phyloP scores from a whole-genome alignment of 768 basidiomycete genomes.

The Boletus tylopilopsis region DNA sequence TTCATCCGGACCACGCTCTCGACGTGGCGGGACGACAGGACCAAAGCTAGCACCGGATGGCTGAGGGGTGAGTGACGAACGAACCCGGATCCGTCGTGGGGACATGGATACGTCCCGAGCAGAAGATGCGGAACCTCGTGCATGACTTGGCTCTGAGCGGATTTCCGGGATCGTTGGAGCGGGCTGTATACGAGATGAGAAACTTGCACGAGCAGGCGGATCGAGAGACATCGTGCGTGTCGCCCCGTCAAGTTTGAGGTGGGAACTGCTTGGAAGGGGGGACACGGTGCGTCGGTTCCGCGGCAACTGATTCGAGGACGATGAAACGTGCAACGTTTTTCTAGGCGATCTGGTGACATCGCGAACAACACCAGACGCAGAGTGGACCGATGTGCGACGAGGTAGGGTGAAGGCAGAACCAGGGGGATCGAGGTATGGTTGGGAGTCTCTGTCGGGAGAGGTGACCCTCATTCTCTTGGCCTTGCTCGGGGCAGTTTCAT shows the following conservation, averaged over 20 bases:
- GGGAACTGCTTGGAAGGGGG: conserved; percentile 33
- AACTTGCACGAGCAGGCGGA: conserved; percentile 40
- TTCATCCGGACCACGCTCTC: conserved; percentile 55
- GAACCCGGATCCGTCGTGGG: conserved; percentile 48
- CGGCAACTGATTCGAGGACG: conserved; percentile 30
- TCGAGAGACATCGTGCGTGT: conserved; percentile 74
- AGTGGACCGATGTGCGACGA: conserved; percentile 17
- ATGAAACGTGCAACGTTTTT: conserved; percentile 30
- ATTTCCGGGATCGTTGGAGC: conserved; percentile 35
- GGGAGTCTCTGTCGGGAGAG: conserved; percentile 43
- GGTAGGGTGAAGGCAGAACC: conserved; percentile 37
- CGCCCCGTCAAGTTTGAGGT: conserved; percentile 33
- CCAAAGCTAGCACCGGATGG: conserved; percentile 44
- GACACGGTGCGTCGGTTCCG: conserved; percentile 41
- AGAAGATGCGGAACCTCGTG: conserved; percentile 17
- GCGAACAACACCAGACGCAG: conserved; percentile 19
- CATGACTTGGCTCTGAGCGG: conserved; percentile 19
- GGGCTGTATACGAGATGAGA: conserved; percentile 23
- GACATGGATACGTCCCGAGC: conserved; percentile 45
- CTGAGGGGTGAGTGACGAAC: conserved; percentile 69
- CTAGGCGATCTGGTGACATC: conserved; percentile 26
- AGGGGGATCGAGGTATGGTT: conserved; percentile 55
- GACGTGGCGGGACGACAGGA: conserved; percentile 36
- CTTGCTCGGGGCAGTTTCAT: conserved; percentile 31
- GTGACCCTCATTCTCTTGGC: conserved; percentile 52